Evolutionary conservation across 2,329 filamentous ascomycete genomes (phyloP).

Genomic region (Blastomyces emzantsi): DNA sequence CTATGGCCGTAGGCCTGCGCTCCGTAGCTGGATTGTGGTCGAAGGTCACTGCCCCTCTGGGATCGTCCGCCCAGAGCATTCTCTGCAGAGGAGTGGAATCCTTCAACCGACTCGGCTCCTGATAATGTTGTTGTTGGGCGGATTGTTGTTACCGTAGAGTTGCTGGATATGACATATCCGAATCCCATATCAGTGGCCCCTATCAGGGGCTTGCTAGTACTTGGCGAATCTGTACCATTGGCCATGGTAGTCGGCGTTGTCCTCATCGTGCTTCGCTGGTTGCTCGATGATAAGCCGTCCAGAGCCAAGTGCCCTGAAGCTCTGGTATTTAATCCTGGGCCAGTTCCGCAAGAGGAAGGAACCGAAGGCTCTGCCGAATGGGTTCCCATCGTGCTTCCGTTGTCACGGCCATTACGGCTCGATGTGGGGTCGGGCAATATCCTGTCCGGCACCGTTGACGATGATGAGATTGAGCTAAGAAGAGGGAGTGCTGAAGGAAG

Average conservation of each 20-base stretch:
- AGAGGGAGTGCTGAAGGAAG: constrained; percentile 21
- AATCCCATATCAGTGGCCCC: not conserved
- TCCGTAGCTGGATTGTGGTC: not conserved
- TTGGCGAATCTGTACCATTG: not conserved
- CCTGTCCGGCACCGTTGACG: constrained; percentile 25
- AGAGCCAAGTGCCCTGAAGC: constrained; percentile 14
- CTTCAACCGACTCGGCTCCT: not conserved
- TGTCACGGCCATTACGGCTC: constrained; percentile 17
- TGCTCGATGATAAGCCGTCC: constrained; percentile 14
- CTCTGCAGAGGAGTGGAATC: not conserved
- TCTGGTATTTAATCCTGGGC: constrained; percentile 17
- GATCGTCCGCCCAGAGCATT: not conserved
- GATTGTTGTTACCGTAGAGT: not conserved
- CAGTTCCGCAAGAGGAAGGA: constrained; percentile 15
- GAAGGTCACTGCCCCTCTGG: not conserved
- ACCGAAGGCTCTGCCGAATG: constrained; percentile 11
- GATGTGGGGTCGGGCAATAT: constrained; percentile 29
- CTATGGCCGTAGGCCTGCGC: constrained; percentile 1
- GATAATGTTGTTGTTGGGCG: constrained; percentile 1
- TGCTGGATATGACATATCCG: constrained; percentile 2
- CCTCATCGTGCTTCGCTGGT: constrained; percentile 18
- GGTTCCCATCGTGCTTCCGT: constrained; percentile 15
- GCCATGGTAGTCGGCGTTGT: constrained; percentile 13
- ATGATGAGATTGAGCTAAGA: constrained; percentile 19
- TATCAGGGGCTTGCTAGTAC: not conserved